A percentile compares a stretch with the other conserved stretches of the same genome.
Conservation (phyloP, 2,329 filamentous ascomycete genomes). For the Sporothrix sp. region DNA sequence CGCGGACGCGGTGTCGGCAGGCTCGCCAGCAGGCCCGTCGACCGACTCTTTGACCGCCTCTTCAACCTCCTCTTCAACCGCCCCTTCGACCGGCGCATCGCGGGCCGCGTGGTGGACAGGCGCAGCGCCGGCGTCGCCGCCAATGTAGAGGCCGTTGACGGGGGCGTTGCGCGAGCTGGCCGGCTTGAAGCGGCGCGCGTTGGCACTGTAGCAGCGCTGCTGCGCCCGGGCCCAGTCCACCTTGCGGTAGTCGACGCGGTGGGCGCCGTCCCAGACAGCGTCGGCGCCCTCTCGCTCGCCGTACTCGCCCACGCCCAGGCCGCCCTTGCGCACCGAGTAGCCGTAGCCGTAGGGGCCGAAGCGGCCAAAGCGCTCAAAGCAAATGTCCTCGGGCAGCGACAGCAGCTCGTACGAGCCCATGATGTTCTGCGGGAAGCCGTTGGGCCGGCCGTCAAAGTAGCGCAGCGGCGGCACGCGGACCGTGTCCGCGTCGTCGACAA, state of each 20-base stretch:
- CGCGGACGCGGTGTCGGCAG: neutral
- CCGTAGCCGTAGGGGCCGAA: slow-evolving; percentile 85
- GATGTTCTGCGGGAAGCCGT: slow-evolving; percentile 74
- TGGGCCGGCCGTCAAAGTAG: slow-evolving; percentile 67
- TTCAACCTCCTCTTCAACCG: too few species aligned
- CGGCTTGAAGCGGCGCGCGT: slow-evolving; percentile 57
- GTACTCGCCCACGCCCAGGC: slow-evolving; percentile 74
- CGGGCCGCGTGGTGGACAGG: neutral
- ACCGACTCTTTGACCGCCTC: neutral
- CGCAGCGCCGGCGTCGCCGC: neutral
- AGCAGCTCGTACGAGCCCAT: slow-evolving; percentile 81
- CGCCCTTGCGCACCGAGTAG: slow-evolving; percentile 69
- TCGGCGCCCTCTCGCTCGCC: slow-evolving; percentile 76
- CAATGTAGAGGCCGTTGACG: slow-evolving; percentile 43
- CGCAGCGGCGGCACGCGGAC: slow-evolving; percentile 59
- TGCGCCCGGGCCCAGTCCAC: slow-evolving; percentile 75
- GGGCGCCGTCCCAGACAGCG: slow-evolving; percentile 60
- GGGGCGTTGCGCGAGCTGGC: slow-evolving; percentile 30
- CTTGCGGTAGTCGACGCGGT: slow-evolving; percentile 66
- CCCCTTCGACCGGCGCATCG: neutral
- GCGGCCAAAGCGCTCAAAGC: slow-evolving; percentile 85
- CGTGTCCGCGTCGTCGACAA: slow-evolving; percentile 57
- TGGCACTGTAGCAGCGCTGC: slow-evolving; percentile 60
- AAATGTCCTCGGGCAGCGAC: slow-evolving; percentile 71
- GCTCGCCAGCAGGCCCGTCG: neutral